Base-by-base conservation (phyloP, 2,329 filamentous ascomycete species). In the Penicillium brasilianum region DNA sequence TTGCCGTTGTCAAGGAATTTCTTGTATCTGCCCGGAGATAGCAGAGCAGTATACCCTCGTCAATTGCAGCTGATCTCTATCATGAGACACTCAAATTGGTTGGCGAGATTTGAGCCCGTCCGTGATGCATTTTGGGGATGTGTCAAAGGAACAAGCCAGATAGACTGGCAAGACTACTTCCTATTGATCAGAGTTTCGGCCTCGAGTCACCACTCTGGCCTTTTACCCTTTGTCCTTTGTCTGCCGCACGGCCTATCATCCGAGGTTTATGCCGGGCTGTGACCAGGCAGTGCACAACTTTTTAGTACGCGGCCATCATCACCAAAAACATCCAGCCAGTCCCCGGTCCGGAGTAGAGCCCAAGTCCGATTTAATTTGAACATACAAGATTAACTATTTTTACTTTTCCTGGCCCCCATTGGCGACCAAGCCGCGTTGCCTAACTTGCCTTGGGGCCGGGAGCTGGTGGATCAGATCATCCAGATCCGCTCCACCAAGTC, bases 391-490 rank as follows among this genome's bases (percentile, higher is more conserved):
- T 34, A 34, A 34, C 32, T 34, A 34, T 34, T 34, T 34, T 34
- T 34, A 34, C 11, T 34, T 34, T 4, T 34, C 8, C 32, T 34
- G 11, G 2, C 32, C 32, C 32, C 32, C 3, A 34, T 34, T 51
- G 39, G 50, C 50, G 34, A 20, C n/a, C 50, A 32, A 14, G 30
- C 36, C 49, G 49, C 36, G 36, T 53, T 53, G 50, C 32, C 50
- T 53, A 30, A 30, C 44, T 30, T 28, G 43, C 11, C 43, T 5
- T 46, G 3, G 9, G n/a, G 5, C 37, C 8, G n/a, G n/a, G n/a
- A 16, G 10, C 48, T 32, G 22, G 14, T 28, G 50, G 50, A 53
- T 53, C 50, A 25, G 50, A 37, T 53, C 50, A 34, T 39, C 34
- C 2, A 16, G 34, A 37, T n/a, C 50, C 34, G 34, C 32, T 50